phyloP scores from a whole-genome alignment of 176 grass and related monocot species.

The Carex pumila region DNA sequence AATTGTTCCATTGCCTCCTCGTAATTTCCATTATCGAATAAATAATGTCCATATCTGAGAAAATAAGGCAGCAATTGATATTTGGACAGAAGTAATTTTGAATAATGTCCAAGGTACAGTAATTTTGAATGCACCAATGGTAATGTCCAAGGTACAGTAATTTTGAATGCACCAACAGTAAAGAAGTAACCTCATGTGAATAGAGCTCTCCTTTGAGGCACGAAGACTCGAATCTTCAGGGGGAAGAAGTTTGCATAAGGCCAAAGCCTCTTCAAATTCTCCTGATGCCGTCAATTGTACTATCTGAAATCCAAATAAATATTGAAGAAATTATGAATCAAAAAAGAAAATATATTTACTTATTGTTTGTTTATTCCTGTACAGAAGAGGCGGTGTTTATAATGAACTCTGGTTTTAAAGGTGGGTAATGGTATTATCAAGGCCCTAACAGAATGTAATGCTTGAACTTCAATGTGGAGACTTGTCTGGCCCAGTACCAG shows the following conservation, averaged over 20 bases:
- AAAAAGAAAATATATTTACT: neutral
- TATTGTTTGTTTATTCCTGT: neutral
- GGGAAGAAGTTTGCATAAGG: constrained; percentile 91
- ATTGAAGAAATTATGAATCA: neutral
- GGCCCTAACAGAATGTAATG: neutral
- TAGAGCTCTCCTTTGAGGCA: constrained; percentile 93
- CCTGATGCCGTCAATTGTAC: constrained; percentile 95
- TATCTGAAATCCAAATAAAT: constrained; percentile 52
- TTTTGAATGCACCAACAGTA: constrained; percentile 17
- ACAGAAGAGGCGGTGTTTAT: neutral
- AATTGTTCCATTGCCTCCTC: constrained; percentile 96
- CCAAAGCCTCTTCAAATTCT: constrained; percentile 96
- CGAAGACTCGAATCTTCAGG: constrained; percentile 93
- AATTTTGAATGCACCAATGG: constrained; percentile 25
- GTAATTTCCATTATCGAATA: constrained; percentile 86
- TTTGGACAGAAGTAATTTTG: too few relatives aligned
- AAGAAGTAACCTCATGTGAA: constrained; percentile 71
- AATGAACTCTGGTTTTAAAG: neutral
- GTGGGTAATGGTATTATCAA: neutral
- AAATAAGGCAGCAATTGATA: neutral
- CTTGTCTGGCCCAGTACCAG: neutral
- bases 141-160: constrained; percentile 17
- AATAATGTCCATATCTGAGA: constrained; percentile 86
- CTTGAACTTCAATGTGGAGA: neutral
- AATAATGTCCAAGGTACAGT: neutral